Conservation (phyloP, 2,329 filamentous ascomycete genomes). For the Pseudopyricularia cyperi region DNA sequence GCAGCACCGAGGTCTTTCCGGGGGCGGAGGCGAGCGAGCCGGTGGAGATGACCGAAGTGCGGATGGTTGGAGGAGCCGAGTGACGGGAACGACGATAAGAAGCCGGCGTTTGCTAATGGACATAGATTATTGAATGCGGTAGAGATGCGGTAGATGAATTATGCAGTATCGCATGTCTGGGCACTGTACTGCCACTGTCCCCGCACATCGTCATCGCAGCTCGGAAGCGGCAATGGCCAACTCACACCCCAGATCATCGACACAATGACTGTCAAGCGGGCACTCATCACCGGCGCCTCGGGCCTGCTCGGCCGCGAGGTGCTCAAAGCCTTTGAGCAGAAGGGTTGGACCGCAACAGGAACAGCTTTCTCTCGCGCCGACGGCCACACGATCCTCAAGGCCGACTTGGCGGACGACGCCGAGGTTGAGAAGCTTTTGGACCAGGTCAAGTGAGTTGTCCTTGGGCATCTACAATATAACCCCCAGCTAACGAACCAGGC, state of each 20-base stretch:
- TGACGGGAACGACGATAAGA: no score
- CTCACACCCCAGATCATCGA: no score
- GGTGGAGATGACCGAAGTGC: constrained; percentile 2
- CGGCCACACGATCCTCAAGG: constrained; percentile 51
- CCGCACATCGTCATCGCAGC: no score
- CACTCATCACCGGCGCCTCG: constrained; percentile 71
- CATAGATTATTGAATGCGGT: no score
- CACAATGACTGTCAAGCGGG: constrained; percentile 28
- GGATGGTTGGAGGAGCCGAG: not conserved
- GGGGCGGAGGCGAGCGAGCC: not conserved
- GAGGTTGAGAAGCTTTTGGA: constrained; percentile 39
- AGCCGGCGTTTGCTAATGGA: no score
- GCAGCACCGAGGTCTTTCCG: not conserved
- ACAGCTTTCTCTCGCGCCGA: constrained; percentile 64
- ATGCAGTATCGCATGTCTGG: no score
- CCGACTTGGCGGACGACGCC: constrained; percentile 32
- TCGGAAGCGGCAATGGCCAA: no score
- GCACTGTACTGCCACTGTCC: no score
- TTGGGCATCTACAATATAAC: not conserved
- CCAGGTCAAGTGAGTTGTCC: constrained; percentile 32
- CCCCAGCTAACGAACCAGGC: constrained; percentile 23
- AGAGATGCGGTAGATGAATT: no score
- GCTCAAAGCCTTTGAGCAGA: constrained; percentile 52
- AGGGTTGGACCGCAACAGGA: constrained; percentile 57
- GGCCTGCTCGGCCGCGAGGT: constrained; percentile 75